These are phyloP conservation scores for Leccinellum albellum DNA, from an alignment of 768 basidiomycete genomes.

Conservation along the genomic window DNA sequence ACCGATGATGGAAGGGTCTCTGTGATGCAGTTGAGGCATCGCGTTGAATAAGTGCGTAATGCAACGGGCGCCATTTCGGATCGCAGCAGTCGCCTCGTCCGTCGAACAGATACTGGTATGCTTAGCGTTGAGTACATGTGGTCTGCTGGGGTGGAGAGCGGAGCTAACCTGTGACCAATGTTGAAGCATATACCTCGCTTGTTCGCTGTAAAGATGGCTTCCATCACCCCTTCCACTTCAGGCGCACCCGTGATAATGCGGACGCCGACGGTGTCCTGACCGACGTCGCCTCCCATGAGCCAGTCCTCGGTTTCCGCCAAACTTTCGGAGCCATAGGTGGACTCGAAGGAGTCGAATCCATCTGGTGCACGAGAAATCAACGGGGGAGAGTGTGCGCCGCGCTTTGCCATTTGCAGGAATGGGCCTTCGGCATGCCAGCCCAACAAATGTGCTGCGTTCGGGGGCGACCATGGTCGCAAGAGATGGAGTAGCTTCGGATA, in stretches of 20 bases:
- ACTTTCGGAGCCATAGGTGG: constrained; percentile 67
- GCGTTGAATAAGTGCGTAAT: constrained; percentile 94
- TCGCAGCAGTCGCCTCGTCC: constrained; percentile 65
- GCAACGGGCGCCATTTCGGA: constrained; percentile 71
- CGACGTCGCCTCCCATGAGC: constrained; percentile 43
- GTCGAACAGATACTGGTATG: constrained; percentile 64
- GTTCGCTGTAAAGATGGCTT: constrained; percentile 54
- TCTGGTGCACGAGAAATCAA: constrained; percentile 59
- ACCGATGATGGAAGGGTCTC: constrained; percentile 90
- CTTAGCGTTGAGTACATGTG: not conserved
- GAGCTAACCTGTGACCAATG: constrained; percentile 79
- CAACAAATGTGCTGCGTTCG: constrained; percentile 65
- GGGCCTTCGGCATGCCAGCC: constrained; percentile 94
- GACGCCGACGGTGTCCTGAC: constrained; percentile 45
- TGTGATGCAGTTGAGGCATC: constrained; percentile 86
- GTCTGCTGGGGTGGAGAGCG: not conserved
- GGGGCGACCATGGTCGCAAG: constrained; percentile 62
- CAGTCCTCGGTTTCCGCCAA: constrained; percentile 63
- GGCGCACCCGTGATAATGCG: constrained; percentile 86
- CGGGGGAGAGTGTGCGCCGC: constrained; percentile 75
- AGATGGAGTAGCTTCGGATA: constrained; percentile 69
- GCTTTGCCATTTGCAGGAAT: constrained; percentile 77
- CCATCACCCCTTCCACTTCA: constrained; percentile 80
- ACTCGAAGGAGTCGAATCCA: constrained; percentile 67
- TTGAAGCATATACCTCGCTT: constrained; percentile 72